phyloP scores from a whole-genome alignment of 2,329 filamentous ascomycete genomes.

The Pseudogymnoascus sp. region DNA sequence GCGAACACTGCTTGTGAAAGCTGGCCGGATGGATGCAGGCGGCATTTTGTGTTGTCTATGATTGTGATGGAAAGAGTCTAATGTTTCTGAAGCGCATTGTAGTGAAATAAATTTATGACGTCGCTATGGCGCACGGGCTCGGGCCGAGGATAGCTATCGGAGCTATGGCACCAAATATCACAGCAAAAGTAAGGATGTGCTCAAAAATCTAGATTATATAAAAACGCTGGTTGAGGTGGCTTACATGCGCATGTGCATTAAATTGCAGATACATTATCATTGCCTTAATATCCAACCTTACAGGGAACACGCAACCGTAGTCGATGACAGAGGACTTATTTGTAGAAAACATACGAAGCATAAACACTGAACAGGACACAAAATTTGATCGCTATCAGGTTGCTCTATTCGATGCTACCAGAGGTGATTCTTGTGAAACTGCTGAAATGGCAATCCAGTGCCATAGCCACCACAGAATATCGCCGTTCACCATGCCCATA shows the following conservation, averaged over 20 bases:
- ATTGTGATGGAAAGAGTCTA: neutral
- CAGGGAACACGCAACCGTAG: too few relatives aligned
- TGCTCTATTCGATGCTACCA: neutral
- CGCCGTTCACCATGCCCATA: neutral
- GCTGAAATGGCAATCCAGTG: neutral
- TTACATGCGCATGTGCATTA: neutral
- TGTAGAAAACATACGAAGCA: neutral
- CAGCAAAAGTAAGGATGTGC: neutral
- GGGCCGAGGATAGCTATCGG: neutral
- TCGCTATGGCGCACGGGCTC: neutral
- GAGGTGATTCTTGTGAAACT: neutral
- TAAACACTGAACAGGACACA: neutral
- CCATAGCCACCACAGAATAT: neutral
- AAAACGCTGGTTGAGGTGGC: neutral
- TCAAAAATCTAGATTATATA: neutral
- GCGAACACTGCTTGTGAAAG: neutral
- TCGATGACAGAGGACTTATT: too few relatives aligned
- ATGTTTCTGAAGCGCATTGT: neutral
- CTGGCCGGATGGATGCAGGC: neutral
- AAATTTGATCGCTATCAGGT: neutral
- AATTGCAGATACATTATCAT: neutral
- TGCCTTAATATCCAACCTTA: neutral
- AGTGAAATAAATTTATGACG: constrained; percentile 1
- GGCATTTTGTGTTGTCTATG: neutral
- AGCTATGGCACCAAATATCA: neutral